Conservation (phyloP, 208 protist species). For the Leishmania tropica region DNA sequence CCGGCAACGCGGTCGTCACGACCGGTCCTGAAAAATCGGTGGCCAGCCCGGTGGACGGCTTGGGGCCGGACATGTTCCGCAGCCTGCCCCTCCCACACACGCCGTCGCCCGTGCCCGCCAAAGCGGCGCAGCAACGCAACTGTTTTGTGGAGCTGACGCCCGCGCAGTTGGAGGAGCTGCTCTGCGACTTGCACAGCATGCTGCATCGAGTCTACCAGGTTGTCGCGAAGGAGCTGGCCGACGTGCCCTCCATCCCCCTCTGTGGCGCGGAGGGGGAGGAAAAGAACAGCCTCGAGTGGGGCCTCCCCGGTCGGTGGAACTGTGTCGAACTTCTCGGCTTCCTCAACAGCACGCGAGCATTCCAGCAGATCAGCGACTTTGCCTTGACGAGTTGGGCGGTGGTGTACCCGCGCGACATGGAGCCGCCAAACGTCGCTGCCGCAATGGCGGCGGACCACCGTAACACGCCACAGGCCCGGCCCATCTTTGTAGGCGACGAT, state of each 20-base stretch:
- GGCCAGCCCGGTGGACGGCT: not conserved
- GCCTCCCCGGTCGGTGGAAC: constrained; percentile 28
- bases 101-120: not conserved
- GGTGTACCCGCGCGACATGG: constrained; percentile 25
- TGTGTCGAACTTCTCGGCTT: constrained; percentile 44
- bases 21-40: not conserved
- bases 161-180: constrained; percentile 19
- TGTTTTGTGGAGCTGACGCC: constrained; percentile 19
- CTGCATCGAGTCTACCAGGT: constrained; percentile 14
- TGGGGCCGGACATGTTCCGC: too few species aligned
- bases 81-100: not conserved
- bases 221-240: constrained; percentile 10
- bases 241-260: constrained; percentile 4
- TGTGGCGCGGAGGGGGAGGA: constrained; percentile 4
- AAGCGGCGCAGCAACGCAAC: constrained; percentile 10
- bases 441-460: not conserved
- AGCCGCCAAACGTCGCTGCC: constrained; percentile 16
- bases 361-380: constrained; percentile 56
- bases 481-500: constrained; percentile 8
- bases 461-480: not conserved
- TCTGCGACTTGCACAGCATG: constrained; percentile 16
- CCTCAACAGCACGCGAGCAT: constrained; percentile 39
- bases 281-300: not conserved
- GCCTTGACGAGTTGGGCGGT: constrained; percentile 49
- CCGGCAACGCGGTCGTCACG: not conserved